A percentile compares a stretch with the other conserved stretches of the same genome.
Evolutionary conservation across 129 eudicot genomes (phyloP).

Genomic region (Escallonia rubra): DNA sequence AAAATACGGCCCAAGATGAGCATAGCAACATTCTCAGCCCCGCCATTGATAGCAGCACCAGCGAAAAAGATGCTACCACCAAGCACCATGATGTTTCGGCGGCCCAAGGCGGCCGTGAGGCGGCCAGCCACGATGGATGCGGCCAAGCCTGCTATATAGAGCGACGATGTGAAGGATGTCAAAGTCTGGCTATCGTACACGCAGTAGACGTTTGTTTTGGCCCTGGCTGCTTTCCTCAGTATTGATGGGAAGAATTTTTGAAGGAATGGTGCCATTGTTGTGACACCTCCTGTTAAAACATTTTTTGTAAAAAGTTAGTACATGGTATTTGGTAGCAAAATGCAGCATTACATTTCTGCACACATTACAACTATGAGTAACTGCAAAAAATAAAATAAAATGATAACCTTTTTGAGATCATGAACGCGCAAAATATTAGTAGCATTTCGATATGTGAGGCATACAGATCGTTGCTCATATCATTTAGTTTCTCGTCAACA

Average conservation of each 20-base stretch:
- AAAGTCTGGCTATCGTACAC: slow-evolving; percentile 24
- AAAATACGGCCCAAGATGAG: slow-evolving; percentile 40
- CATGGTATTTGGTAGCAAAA: no score
- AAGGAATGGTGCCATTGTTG: slow-evolving; percentile 33
- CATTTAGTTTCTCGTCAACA: no score
- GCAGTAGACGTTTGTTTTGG: slow-evolving; percentile 30
- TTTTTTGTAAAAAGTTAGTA: no score
- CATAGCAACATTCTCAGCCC: slow-evolving; percentile 27
- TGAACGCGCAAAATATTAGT: no score
- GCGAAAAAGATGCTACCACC: slow-evolving; percentile 30
- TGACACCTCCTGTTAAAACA: slow-evolving; percentile 32
- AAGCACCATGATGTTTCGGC: slow-evolving; percentile 28
- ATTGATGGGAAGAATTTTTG: slow-evolving; percentile 35
- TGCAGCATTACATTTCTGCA: no score
- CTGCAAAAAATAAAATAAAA: no score
- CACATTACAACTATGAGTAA: no score
- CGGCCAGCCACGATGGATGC: slow-evolving; percentile 31
- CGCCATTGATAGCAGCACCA: slow-evolving; percentile 34
- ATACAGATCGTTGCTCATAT: no score
- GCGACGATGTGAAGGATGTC: slow-evolving; percentile 39
- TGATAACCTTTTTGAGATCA: no score
- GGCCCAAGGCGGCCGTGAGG: slow-evolving; percentile 25
- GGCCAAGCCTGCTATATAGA: slow-evolving; percentile 35
- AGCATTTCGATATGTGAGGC: no score
- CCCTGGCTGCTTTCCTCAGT: slow-evolving; percentile 17